phyloP scores from a whole-genome alignment of 108 stramenopile genomes.

The Epithemia pelagica region DNA sequence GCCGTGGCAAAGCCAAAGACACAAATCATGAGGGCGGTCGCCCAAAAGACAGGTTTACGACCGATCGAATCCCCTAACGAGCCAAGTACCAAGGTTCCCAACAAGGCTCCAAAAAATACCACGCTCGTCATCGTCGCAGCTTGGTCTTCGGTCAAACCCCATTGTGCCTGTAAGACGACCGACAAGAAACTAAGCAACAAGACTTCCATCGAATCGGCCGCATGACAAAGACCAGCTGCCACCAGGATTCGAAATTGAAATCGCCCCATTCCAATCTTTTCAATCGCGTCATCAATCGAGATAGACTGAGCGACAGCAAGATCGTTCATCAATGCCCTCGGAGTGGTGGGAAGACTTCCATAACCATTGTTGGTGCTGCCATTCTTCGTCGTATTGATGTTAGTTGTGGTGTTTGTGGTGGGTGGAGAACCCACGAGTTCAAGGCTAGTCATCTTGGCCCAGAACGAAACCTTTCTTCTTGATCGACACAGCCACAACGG shows the following conservation, averaged over 20 bases:
- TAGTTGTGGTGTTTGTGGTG: no score
- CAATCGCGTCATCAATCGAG: background rate
- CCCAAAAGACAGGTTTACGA: slow-evolving; percentile 51
- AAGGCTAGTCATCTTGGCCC: no score
- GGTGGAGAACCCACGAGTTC: no score
- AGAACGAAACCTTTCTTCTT: no score
- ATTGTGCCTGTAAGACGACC: slow-evolving; percentile 48
- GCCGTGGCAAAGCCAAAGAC: slow-evolving; percentile 58
- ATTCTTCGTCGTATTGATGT: no score
- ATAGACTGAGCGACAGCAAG: no score
- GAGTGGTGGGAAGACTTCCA: no score
- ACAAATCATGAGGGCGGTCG: slow-evolving; percentile 45
- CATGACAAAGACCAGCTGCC: slow-evolving; percentile 70
- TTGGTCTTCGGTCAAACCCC: slow-evolving; percentile 47
- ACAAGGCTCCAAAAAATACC: slow-evolving; percentile 64
- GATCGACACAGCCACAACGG: no score
- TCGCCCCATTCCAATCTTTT: slow-evolving; percentile 40
- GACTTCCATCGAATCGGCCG: slow-evolving; percentile 69
- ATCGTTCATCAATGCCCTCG: no score
- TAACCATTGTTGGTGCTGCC: no score
- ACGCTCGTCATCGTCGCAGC: slow-evolving; percentile 36
- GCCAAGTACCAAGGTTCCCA: slow-evolving; percentile 60
- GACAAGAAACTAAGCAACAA: slow-evolving; percentile 60
- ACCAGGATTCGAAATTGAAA: slow-evolving; percentile 56
- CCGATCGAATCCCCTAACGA: slow-evolving; percentile 54